These are phyloP conservation scores for Saccharata proteae DNA, from an alignment of 2,329 filamentous ascomycete species.

Conservation along the genomic window DNA sequence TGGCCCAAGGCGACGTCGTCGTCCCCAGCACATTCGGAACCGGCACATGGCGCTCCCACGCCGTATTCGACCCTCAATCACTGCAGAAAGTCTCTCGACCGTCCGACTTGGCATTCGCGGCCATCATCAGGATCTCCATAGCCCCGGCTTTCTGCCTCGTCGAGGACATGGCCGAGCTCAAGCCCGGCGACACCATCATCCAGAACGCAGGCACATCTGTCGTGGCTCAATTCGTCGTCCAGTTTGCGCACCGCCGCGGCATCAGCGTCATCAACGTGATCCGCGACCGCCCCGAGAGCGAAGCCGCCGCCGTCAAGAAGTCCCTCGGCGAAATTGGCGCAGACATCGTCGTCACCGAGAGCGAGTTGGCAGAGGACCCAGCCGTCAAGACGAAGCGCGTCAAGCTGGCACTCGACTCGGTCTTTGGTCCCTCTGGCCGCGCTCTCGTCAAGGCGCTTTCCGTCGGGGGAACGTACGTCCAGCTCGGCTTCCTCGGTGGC, in stretches of 20 bases:
- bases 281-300: slow-evolving; percentile 9
- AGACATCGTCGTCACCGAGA: slow-evolving; percentile 6
- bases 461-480: slow-evolving; percentile 1
- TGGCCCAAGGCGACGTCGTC: slow-evolving; percentile 1
- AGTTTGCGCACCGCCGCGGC: slow-evolving; percentile 12
- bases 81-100: slow-evolving; percentile 8
- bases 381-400: slow-evolving; percentile 1
- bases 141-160: slow-evolving; percentile 14
- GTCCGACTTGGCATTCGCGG: slow-evolving; percentile 10
- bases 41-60: slow-evolving; percentile 14
- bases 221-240: slow-evolving; percentile 13
- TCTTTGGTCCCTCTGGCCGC: slow-evolving; percentile 7
- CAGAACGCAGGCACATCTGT: slow-evolving; percentile 13
- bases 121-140: slow-evolving; percentile 11
- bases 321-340: not conserved
- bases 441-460: slow-evolving; percentile 1
- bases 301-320: slow-evolving; percentile 1
- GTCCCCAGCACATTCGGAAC: slow-evolving; percentile 3
- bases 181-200: slow-evolving; percentile 15
- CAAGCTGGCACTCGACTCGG: slow-evolving; percentile 8
- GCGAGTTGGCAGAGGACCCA: not conserved
- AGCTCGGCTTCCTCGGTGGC: slow-evolving; percentile 3
- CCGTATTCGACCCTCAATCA: slow-evolving; percentile 9
- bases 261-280: slow-evolving; percentile 11
- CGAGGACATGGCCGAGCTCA: slow-evolving; percentile 12